Percentiles rank a stretch among this genome's conserved stretches.
These are phyloP conservation scores for Yamadazyma buinensis DNA, from an alignment of 1,139 yeast genomes.

Conservation along the genomic window DNA sequence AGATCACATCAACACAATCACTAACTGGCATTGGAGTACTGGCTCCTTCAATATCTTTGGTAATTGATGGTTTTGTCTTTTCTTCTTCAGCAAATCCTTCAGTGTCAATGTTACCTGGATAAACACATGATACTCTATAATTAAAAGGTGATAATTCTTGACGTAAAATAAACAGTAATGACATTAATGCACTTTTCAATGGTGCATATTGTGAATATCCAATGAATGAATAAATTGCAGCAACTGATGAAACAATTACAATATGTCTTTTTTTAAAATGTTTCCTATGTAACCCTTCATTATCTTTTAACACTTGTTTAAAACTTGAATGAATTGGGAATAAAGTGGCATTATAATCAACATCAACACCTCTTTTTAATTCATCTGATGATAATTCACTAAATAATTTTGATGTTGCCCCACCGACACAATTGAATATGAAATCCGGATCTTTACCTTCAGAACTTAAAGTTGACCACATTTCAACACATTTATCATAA, in stretches of 20 bases:
- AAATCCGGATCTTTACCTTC: slow-evolving; percentile 56
- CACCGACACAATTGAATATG: slow-evolving; percentile 85
- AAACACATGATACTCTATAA: slow-evolving; percentile 57
- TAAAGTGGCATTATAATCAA: slow-evolving; percentile 72
- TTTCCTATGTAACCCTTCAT: slow-evolving; percentile 7
- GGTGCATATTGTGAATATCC: slow-evolving; percentile 95
- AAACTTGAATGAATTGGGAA: slow-evolving; percentile 64
- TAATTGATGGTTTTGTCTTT: slow-evolving; percentile 79
- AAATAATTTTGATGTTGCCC: slow-evolving; percentile 76
- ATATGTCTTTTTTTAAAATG: slow-evolving; percentile 49
- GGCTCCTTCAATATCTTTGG: slow-evolving; percentile 80
- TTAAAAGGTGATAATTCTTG: slow-evolving; percentile 76
- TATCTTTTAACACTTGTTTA: slow-evolving; percentile 28
- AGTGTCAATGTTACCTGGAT: slow-evolving; percentile 86
- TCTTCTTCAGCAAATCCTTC: slow-evolving; percentile 87
- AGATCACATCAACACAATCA: slow-evolving; percentile 59
- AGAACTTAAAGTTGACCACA: slow-evolving; percentile 26
- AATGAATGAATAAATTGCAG: slow-evolving; percentile 80
- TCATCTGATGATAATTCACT: slow-evolving; percentile 60
- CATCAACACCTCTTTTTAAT: slow-evolving; percentile 55
- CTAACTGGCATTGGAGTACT: slow-evolving; percentile 67
- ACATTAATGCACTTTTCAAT: slow-evolving; percentile 72
- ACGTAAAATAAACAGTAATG: slow-evolving; percentile 71
- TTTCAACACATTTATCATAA: slow-evolving; percentile 42
- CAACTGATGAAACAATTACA: slow-evolving; percentile 74